These are phyloP conservation scores for Sporothrix pseudoabietina DNA, from an alignment of 2,329 filamentous ascomycete genomes.

Conservation along the genomic window DNA sequence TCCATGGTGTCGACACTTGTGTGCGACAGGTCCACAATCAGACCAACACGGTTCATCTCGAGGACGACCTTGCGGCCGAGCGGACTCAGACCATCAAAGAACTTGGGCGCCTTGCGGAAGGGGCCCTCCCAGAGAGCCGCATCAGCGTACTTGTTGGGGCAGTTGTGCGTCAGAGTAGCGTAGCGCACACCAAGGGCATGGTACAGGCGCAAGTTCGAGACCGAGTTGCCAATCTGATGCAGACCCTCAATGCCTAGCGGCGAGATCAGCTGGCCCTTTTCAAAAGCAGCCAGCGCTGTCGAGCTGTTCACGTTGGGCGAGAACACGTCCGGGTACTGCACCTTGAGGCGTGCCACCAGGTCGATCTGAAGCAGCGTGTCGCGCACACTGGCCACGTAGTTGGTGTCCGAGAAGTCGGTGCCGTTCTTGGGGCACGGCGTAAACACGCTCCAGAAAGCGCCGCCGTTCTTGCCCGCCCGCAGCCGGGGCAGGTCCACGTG, in stretches of 20 bases:
- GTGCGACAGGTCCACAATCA: slow-evolving; percentile 90
- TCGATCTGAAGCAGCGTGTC: slow-evolving; percentile 74
- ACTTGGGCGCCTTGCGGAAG: slow-evolving; percentile 54
- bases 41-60: slow-evolving; percentile 93
- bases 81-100: slow-evolving; percentile 72
- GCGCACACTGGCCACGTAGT: slow-evolving; percentile 61
- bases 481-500: slow-evolving; percentile 83
- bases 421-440: slow-evolving; percentile 73
- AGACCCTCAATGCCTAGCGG: slow-evolving; percentile 83
- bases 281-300: slow-evolving; percentile 63
- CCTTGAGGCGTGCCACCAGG: slow-evolving; percentile 65
- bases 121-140: slow-evolving; percentile 68
- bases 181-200: slow-evolving; percentile 81
- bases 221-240: slow-evolving; percentile 88
- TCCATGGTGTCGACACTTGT: slow-evolving; percentile 77
- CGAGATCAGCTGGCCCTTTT: slow-evolving; percentile 67
- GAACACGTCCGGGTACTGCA: slow-evolving; percentile 68
- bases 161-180: slow-evolving; percentile 88
- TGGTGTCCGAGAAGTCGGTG: slow-evolving; percentile 71
- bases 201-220: slow-evolving; percentile 73
- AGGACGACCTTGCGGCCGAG: slow-evolving; percentile 68
- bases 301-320: slow-evolving; percentile 62
- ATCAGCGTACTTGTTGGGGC: slow-evolving; percentile 87
- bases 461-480: slow-evolving; percentile 70
- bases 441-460: slow-evolving; percentile 92